Evolutionary conservation across 2,329 filamentous ascomycete species (phyloP), one percentile per base, ranked within the genome.

Genomic region (Neofusicoccum sp.): DNA sequence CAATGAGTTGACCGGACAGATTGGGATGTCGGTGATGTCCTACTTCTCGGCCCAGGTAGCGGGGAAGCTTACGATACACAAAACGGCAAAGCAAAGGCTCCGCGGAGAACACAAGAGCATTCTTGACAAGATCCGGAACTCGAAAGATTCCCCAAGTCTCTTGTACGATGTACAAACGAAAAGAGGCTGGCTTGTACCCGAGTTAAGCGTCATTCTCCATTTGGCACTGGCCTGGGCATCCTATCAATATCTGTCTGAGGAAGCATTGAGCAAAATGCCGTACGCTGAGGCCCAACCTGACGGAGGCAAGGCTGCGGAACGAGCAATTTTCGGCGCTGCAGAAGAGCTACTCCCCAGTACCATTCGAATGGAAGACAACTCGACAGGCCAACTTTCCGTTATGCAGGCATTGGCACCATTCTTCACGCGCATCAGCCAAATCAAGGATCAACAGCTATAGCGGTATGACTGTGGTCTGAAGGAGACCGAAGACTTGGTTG

Each of bases 111-210:
- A 58, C 16, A 3, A 36, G 4, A 33, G n/a, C 9, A 45, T 45
- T 3, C 2, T 28, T 3, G 54, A 58, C 28, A 45, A 58, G 9
- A 2, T 58, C 14, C 14, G 54, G 2, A 58, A 58, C 8, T 58
- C 54, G 0, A 58, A 44, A 2, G 1, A 28, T 0, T 1, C 6
- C 8, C 41, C 54, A 0, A 16, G 34, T 0, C n/a, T 58, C 1
- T 3, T 58, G 1, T 58, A 33, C 3, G 54, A 58, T 1, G 29
- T 29, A 3, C 7, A 0, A 1, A 34, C 54, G 1, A 58, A 45
- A 5, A 22, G 31, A 36, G 54, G 54, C 4, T 58, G 54, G 54
- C 41, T 58, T 33, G 39, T 58, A 12, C n/a, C 54, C 2, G 54
- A 58, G 4, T 14, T 58, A 22, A 58, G 41, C 3, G 41, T 12